Conservation (phyloP, 2,329 filamentous ascomycete species). For the Sclerotinia nivalis region DNA sequence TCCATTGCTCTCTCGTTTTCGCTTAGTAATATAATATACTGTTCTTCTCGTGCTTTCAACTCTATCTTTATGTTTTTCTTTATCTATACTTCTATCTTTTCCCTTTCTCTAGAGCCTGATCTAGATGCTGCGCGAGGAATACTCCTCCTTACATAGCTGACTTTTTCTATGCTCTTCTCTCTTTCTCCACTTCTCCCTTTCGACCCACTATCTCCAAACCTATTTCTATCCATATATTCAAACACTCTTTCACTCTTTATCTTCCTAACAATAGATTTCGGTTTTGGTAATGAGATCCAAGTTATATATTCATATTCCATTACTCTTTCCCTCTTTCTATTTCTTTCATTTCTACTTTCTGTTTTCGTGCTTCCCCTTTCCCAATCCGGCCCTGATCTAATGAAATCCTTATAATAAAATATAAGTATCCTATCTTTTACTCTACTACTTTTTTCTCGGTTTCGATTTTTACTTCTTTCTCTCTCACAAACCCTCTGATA, state of each 20-base stretch:
- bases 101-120: background rate
- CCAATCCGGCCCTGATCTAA: constrained; percentile 57
- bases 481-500: background rate
- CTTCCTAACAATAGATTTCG: background rate
- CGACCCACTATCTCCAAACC: no score
- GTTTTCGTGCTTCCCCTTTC: constrained; percentile 67
- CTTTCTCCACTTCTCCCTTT: background rate
- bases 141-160: background rate
- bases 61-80: background rate
- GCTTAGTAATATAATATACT: background rate
- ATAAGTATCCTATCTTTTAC: constrained; percentile 52
- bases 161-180: background rate
- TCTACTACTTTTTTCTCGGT: constrained; percentile 48
- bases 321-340: no score
- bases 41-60: background rate
- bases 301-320: background rate
- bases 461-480: background rate
- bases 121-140: background rate
- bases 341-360: background rate
- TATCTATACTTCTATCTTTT: background rate
- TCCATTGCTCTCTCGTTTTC: background rate
- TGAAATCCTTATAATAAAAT: constrained; percentile 55
- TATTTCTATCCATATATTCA: background rate
- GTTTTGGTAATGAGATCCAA: background rate
- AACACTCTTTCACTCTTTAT: background rate